A percentile compares a stretch with the other conserved stretches of the same genome.
phyloP scores from a whole-genome alignment of 495 filamentous ascomycete species.

The Annulohypoxylon nitens region DNA sequence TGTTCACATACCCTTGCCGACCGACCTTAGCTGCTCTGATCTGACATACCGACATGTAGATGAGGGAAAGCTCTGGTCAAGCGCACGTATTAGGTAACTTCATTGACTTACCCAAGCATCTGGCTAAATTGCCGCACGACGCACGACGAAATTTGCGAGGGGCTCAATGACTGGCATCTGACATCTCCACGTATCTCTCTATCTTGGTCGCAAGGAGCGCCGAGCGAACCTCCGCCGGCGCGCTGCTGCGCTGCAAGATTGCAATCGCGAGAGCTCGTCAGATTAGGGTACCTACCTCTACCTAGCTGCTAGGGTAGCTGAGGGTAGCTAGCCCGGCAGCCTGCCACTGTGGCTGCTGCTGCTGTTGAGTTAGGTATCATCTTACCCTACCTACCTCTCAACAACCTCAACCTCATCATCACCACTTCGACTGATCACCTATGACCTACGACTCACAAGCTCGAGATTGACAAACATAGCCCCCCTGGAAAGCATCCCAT shows the following conservation, averaged over 20 bases:
- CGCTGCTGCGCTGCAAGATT: background rate
- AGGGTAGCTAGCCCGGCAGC: background rate
- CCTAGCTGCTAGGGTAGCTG: background rate
- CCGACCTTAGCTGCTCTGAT: background rate
- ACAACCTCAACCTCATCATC: background rate
- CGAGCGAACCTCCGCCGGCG: background rate
- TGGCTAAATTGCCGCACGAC: background rate
- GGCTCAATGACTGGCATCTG: constrained; percentile 24
- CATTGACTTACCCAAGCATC: background rate
- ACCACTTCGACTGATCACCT: background rate
- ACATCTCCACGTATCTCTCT: constrained; percentile 36
- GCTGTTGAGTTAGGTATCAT: constrained; percentile 29
- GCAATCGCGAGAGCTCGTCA: background rate
- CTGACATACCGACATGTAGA: constrained; percentile 1
- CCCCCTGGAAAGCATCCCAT: background rate
- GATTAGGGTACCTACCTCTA: no score
- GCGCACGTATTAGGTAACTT: background rate
- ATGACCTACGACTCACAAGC: background rate
- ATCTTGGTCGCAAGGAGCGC: background rate
- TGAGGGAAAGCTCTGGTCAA: background rate
- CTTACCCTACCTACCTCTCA: constrained; percentile 29
- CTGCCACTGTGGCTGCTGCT: background rate
- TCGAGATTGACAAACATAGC: constrained; percentile 4
- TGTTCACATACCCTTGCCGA: background rate
- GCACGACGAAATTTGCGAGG: background rate